These are phyloP conservation scores for Hygrocybe punicea DNA, from an alignment of 768 basidiomycete genomes.

Conservation along the genomic window DNA sequence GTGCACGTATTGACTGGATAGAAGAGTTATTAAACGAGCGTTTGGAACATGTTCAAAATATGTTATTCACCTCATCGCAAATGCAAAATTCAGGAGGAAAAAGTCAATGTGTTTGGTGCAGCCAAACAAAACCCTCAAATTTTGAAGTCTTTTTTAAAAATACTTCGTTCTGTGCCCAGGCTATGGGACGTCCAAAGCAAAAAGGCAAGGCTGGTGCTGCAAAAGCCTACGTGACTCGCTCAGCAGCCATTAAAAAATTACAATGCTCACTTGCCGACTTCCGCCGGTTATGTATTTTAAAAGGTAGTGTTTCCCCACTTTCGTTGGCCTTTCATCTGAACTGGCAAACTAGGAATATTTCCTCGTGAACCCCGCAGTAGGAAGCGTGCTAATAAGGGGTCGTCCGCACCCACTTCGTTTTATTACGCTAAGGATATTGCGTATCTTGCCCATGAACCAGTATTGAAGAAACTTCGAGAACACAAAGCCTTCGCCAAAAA, in stretches of 20 bases:
- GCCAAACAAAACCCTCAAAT: slow-evolving; percentile 35
- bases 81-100: slow-evolving; percentile 10
- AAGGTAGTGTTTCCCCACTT: slow-evolving; percentile 53
- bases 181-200: slow-evolving; percentile 73
- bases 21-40: slow-evolving; percentile 8
- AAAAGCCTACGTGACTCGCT: slow-evolving; percentile 88
- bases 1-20: slow-evolving; percentile 87
- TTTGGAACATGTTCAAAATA: background rate
- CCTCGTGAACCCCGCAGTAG: slow-evolving; percentile 90
- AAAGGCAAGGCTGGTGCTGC: slow-evolving; percentile 91
- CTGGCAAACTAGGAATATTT: slow-evolving; percentile 72
- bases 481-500: slow-evolving; percentile 99
- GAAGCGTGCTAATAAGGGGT: slow-evolving; percentile 96
- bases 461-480: slow-evolving; percentile 87
- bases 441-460: slow-evolving; percentile 94
- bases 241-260: slow-evolving; percentile 87
- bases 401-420: slow-evolving; percentile 94
- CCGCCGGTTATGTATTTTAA: slow-evolving; percentile 92
- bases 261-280: slow-evolving; percentile 98
- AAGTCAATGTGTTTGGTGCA: slow-evolving; percentile 10
- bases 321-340: slow-evolving; percentile 1
- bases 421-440: slow-evolving; percentile 98
- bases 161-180: no score
- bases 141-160: background rate
- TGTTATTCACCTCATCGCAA: slow-evolving; percentile 37